Evolutionary conservation across 768 basidiomycete genomes (phyloP).

Genomic region (Naganishia randhawae): DNA sequence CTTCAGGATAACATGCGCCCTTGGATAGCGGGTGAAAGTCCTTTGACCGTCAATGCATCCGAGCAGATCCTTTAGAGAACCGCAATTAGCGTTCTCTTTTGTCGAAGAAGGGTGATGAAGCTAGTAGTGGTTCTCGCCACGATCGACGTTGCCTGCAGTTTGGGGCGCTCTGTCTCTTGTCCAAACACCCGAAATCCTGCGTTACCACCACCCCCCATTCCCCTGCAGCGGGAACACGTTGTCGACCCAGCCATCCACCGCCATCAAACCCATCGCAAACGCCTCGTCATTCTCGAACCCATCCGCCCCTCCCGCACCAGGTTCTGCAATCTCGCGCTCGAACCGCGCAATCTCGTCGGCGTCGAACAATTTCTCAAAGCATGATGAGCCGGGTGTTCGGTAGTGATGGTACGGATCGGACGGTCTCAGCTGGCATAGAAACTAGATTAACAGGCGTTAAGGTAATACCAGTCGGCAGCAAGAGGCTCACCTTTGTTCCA

Average conservation of each 20-base stretch:
- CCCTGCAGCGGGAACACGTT: conserved; percentile 14
- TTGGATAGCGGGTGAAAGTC: no score
- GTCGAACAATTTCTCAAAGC: conserved; percentile 48
- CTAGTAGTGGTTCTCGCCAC: no score
- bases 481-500: conserved; percentile 58
- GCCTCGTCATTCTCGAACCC: background rate
- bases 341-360: conserved; percentile 45
- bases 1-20: no score
- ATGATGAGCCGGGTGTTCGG: conserved; percentile 36
- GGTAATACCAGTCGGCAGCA: background rate
- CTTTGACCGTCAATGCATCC: no score
- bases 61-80: no score
- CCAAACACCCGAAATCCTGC: no score
- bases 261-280: background rate
- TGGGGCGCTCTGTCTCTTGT: no score
- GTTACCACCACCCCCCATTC: conserved; percentile 16
- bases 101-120: no score
- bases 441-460: background rate
- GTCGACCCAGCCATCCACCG: conserved; percentile 1
- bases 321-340: conserved; percentile 36
- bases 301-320: background rate
- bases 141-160: no score
- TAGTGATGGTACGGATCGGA: conserved; percentile 48
- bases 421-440: conserved; percentile 34
- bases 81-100: no score